These are phyloP conservation scores for Penicillium sp. DNA, from an alignment of 2,329 filamentous ascomycete genomes.

Conservation along the genomic window DNA sequence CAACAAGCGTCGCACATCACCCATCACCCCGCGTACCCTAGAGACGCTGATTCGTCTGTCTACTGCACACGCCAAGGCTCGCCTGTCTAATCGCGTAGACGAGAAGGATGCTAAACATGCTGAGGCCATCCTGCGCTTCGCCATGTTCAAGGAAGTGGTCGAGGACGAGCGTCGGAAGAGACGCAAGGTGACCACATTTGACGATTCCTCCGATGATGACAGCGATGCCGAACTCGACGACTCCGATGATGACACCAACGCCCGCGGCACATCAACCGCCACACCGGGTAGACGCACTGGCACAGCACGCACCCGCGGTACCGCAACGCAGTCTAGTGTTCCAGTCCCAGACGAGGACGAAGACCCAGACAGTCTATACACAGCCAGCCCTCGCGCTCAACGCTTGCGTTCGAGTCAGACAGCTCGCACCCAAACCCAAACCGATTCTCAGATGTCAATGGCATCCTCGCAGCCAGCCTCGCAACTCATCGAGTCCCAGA, in stretches of 20 bases:
- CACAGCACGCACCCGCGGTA: conserved; percentile 33
- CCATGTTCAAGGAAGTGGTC: conserved; percentile 93
- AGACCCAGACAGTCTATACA: conserved; percentile 54
- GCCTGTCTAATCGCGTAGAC: conserved; percentile 83
- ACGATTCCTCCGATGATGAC: conserved; percentile 56
- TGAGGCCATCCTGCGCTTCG: conserved; percentile 86
- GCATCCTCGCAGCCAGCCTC: conserved; percentile 78
- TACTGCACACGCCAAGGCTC: conserved; percentile 90
- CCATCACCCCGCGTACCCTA: conserved; percentile 93
- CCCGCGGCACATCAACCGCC: conserved; percentile 25
- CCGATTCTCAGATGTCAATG: conserved; percentile 61
- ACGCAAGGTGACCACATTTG: conserved; percentile 68
- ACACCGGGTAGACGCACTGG: conserved; percentile 30
- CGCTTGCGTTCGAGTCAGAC: conserved; percentile 36
- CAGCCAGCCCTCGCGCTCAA: conserved; percentile 47
- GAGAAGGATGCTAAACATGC: conserved; percentile 84
- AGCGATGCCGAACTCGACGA: conserved; percentile 41
- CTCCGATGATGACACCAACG: conserved; percentile 25
- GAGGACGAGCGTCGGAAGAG: conserved; percentile 76
- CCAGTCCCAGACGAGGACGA: conserved; percentile 49
- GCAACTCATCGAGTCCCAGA: conserved; percentile 60
- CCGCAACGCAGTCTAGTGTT: conserved; percentile 37
- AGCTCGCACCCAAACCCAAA: conserved; percentile 43
- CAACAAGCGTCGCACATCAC: conserved; percentile 88
- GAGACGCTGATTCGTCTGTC: conserved; percentile 98